Evolutionary conservation across 768 basidiomycete species (phyloP), one percentile per base, ranked within the genome.

Genomic region (Phlebiopsis gigantea): DNA sequence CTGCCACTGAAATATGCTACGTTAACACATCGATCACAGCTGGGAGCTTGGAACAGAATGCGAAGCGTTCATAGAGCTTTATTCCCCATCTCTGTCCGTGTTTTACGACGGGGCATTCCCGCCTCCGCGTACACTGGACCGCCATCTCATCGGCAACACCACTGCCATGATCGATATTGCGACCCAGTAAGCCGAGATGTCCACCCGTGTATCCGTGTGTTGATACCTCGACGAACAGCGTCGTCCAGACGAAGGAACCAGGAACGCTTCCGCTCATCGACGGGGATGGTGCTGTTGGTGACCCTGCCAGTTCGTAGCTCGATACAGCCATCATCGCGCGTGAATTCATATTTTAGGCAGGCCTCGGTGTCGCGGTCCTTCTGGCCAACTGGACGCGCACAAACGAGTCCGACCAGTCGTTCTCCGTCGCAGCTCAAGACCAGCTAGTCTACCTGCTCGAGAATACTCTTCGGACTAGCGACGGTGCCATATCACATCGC

Each of bases 401-500:
- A 1, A 66, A 76, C 60, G 57, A 62, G 6, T 59, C 60, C 9
- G 68, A 76, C 54, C 63, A 64, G 5, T 58, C 63, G n/a, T 81
- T 74, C 65, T 67, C 72, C 0, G 55, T 62, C 2, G 80, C 79
- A 19, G 81, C 79, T 2, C 62, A 61, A 2, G 68, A 71, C 19
- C 78, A 86, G 65, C 69, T 84, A 2, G 59, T 70, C 10, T 83
- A 79, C 64, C 70, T 86, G 15, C 68, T 82, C 3, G 59, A 75
- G 26, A 26, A 63, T 29, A 76, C 73, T 2, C 81, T 81, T 10
- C 70, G 74, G 10, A 73, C 80, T 6, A 24, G 55, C 1, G 68
- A 72, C 39, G 85, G 84, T 10, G 84, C 85, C 0, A 84, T 87
- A 45, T 83, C 82, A 34, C 84, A 85, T 61, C 67, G 83, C 2